Evolutionary conservation across 306 rosid genomes (phyloP).

Genomic region (Prunus salicina): DNA sequence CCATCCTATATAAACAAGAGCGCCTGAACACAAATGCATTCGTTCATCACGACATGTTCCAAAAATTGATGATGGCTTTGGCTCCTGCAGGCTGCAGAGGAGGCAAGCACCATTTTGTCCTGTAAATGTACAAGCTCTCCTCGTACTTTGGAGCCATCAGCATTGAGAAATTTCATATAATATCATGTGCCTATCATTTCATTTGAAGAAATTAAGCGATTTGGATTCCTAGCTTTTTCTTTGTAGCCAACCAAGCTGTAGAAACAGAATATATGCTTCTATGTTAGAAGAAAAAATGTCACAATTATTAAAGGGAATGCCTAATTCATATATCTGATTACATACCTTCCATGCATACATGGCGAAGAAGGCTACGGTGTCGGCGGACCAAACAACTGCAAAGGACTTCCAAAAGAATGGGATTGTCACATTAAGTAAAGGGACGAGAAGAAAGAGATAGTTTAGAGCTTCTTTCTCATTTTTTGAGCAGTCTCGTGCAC

Average conservation of each 20-base stretch:
- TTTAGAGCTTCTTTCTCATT: constrained; percentile 98
- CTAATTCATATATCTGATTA: neutral
- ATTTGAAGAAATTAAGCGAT: constrained; percentile 12
- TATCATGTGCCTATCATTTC: neutral
- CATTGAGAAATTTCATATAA: neutral
- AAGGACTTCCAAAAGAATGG: constrained; percentile 98
- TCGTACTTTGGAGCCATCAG: neutral
- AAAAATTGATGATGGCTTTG: neutral
- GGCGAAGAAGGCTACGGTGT: constrained; percentile 72
- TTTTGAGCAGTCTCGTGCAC: constrained; percentile 96
- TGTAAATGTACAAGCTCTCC: neutral
- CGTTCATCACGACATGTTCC: neutral
- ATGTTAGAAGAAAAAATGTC: constrained; percentile 16
- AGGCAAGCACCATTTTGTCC: neutral
- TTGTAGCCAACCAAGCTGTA: constrained; percentile 79
- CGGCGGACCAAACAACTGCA: constrained; percentile 94
- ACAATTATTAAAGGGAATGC: neutral
- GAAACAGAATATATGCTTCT: neutral
- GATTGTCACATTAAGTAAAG: constrained; percentile 71
- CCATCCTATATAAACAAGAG: neutral
- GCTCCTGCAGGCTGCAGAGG: neutral
- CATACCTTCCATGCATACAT: constrained; percentile 98
- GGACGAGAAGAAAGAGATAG: constrained; percentile 88
- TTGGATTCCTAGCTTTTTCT: constrained; percentile 49
- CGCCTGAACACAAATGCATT: neutral